These are phyloP conservation scores for Mortierella sp. DNA, from an alignment of 371 early-diverging fungal genomes.

Conservation along the genomic window DNA sequence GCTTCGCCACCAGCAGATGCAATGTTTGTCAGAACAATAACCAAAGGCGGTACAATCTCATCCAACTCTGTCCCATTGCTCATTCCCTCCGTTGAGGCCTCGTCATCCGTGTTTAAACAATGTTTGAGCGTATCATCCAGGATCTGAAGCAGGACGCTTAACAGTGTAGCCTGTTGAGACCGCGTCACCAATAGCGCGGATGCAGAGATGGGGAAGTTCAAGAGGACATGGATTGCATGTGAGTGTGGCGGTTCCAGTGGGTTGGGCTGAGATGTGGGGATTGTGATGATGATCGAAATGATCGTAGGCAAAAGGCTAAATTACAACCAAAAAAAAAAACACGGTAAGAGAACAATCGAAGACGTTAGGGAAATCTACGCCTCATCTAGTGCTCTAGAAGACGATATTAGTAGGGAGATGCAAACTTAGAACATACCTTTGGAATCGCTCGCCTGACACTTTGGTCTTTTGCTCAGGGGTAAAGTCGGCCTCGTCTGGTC, in stretches of 20 bases:
- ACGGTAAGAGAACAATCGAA: not conserved
- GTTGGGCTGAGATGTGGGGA: constrained; percentile 65
- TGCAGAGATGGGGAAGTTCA: constrained; percentile 43
- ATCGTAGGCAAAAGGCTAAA: constrained; percentile 63
- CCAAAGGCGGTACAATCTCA: constrained; percentile 76
- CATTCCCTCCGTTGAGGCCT: constrained; percentile 37
- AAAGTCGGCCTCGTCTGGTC: constrained; percentile 16
- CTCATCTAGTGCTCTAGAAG: not conserved
- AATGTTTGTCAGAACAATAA: constrained; percentile 68
- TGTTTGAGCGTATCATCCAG: constrained; percentile 52
- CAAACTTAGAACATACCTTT: constrained; percentile 34
- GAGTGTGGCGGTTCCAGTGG: constrained; percentile 82
- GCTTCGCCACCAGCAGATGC: constrained; percentile 65
- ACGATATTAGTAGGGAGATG: not conserved
- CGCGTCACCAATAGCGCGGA: constrained; percentile 49
- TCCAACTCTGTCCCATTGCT: constrained; percentile 65
- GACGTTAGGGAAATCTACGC: not conserved
- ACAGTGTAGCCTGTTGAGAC: constrained; percentile 34
- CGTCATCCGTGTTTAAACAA: constrained; percentile 51
- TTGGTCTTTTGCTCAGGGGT: constrained; percentile 29
- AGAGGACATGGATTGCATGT: constrained; percentile 76
- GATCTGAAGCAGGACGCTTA: constrained; percentile 38
- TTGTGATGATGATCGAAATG: constrained; percentile 58
- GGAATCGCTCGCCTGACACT: constrained; percentile 41
- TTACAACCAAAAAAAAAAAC: not conserved